Evolutionary conservation across 768 basidiomycete species (phyloP).

Genomic region (Rhizopogon vinicolor): DNA sequence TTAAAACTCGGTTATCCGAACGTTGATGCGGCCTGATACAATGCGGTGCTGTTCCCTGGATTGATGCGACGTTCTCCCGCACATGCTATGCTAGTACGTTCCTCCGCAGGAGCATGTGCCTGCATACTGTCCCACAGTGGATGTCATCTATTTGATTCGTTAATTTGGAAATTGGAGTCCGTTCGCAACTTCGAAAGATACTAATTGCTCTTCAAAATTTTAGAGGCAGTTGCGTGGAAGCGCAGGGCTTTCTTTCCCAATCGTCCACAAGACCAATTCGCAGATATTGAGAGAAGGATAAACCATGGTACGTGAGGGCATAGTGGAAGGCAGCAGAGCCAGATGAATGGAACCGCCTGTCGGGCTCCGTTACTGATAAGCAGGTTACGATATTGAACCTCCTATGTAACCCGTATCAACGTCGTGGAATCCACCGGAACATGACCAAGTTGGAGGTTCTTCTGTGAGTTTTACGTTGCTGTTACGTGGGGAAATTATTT

Average conservation of each 20-base stretch:
- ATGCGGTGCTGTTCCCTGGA: neutral
- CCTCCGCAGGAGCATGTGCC: neutral
- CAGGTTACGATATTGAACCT: neutral
- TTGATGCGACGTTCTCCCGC: neutral
- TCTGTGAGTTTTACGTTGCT: no score
- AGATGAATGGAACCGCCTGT: neutral
- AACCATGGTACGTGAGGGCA: neutral
- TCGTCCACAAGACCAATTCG: conserved; percentile 7
- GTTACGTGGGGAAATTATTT: no score
- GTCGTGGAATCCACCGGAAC: no score
- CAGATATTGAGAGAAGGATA: conserved; percentile 4
- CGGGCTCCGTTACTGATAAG: neutral
- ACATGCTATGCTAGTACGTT: neutral
- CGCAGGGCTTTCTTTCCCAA: conserved; percentile 8
- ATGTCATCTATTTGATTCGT: neutral
- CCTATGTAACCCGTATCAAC: no score
- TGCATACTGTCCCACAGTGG: neutral
- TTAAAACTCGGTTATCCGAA: neutral
- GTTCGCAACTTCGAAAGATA: neutral
- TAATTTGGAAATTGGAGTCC: neutral
- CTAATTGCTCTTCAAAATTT: neutral
- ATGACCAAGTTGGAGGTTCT: no score
- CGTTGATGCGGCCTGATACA: neutral
- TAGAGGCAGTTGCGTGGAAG: conserved; percentile 6
- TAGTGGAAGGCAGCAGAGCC: no score